Evolutionary conservation across 2,329 filamentous ascomycete species (phyloP), one percentile per base, ranked within the genome.

Genomic region (Sordariomycetes sp.): DNA sequence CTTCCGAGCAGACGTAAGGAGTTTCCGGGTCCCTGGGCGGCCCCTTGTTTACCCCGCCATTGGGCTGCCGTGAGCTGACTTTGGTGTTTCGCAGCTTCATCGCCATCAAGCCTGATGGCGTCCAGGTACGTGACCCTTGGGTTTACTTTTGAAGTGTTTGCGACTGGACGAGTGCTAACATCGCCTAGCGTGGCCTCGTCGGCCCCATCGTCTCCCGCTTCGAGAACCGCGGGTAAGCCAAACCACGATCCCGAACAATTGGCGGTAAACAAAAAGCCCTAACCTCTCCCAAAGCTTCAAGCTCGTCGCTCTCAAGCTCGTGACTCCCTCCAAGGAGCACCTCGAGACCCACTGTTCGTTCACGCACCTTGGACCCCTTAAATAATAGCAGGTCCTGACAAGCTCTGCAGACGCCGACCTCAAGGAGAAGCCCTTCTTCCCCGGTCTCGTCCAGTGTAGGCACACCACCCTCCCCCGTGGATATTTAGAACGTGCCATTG

Each of bases 21-120:
- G 57, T 55, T 59, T 55, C 34, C 20, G 5, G 34, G 12, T 51
- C 20, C 25, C 22, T 28, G 37, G 46, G 59, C n/a, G n/a, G n/a
- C n/a, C 61, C 18, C 37, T 46, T 5, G 32, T 24, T 59, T 68
- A 68, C 70, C 70, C 68, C 70, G 63, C 70, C 68, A 69, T 67
- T 56, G 20, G 40, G 40, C 18, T 62, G 55, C 40, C 37, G 58
- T 55, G 59, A 40, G 35, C 18, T 54, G 57, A 54, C 40, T 18
- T 32, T 6, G 40, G n/a, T 22, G 35, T 35, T 52, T 51, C 25
- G 59, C 64, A 97, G 93, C 82, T 97, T 97, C 89, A 97, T 97
- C 85, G 94, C 94, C 75, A 90, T 99, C 86, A 99, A 99, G 91
- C 94, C 93, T 70, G 94, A 97, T 80, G 94, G 94, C 77, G 94